A percentile compares a stretch with the other conserved stretches of the same genome.
phyloP scores from a whole-genome alignment of 179 eudicot species.

The Monotropa hypopitys region DNA sequence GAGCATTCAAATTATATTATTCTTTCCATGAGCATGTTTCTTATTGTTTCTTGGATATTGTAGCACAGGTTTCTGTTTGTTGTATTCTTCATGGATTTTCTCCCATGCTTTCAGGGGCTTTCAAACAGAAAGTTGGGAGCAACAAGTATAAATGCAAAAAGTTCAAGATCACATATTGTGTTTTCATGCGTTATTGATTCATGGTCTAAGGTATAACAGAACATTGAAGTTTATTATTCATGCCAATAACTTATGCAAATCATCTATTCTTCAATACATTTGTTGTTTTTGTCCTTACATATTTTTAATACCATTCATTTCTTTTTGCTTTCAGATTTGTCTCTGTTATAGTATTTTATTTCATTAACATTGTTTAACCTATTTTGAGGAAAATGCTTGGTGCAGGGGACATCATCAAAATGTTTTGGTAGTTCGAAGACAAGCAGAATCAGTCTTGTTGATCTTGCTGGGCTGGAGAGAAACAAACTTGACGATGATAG shows the following conservation, averaged over 20 bases:
- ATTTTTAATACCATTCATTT: not conserved
- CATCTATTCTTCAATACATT: not conserved
- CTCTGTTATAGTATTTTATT: not conserved
- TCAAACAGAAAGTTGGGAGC: constrained; percentile 77
- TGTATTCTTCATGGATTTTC: not conserved
- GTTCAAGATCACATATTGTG: constrained; percentile 81
- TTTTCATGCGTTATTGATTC: constrained; percentile 85
- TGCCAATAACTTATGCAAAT: not conserved
- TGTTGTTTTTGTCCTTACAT: not conserved
- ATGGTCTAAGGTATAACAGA: constrained; percentile 77
- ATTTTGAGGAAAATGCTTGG: not conserved
- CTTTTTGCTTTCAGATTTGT: not conserved
- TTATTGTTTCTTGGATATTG: not conserved
- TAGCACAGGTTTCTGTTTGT: not conserved
- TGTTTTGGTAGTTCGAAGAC: constrained; percentile 80
- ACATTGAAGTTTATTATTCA: not conserved
- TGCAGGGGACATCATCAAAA: constrained; percentile 57
- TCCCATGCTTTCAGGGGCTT: constrained; percentile 51
- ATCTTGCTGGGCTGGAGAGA: constrained; percentile 71
- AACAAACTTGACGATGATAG: constrained; percentile 44
- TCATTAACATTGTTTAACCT: not conserved
- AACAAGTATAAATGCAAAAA: constrained; percentile 66
- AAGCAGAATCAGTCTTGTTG: constrained; percentile 76
- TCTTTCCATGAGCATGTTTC: not conserved
- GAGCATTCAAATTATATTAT: not conserved